Evolutionary conservation across 2,329 filamentous ascomycete genomes (phyloP), one percentile per base, ranked within the genome.

Genomic region (Esteya vermicola): DNA sequence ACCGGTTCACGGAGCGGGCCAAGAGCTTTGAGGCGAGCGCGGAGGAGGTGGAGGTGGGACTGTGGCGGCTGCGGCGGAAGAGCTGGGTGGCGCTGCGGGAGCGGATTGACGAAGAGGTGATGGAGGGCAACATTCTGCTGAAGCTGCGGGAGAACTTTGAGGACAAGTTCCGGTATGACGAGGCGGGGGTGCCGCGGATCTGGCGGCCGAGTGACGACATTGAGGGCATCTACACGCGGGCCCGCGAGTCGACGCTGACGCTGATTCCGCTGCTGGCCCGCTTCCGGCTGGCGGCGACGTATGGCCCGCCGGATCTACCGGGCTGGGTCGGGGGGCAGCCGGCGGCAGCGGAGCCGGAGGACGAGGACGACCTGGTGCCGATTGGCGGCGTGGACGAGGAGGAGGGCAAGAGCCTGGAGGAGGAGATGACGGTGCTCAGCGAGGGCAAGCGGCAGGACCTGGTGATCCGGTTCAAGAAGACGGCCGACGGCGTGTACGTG

Each of bases 141-240:
- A 98, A 98, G 66, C 74, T 98, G 38, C 78, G 91, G 27, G 91
- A 98, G 60, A 96, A 95, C 64, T 98, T 98, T 50, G 91, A 98
- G 61, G 91, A 98, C 64, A 95, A 94, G 61, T 98, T 98, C 72
- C 81, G 91, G 47, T 98, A 98, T 53, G 91, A 98, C 52, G 88
- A 95, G 44, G 78, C 78, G 7, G 91, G 91, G 21, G 91, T 98
- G 5, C 91, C 91, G 6, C 75, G 91, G 44, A 94, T 98, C 59
- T 98, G 91, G 91, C 78, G 88, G 20, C 91, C 91, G 2, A 88
- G 81, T 2, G 91, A 98, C 56, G 91, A 98, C 54, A 98, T 98
- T 45, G 91, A 98, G 63, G 88, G 89, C 34, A 67, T 93, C 32
- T 98, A 96, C 60, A 95, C 86, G 27, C 81, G 78, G 47, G 89